Evolutionary conservation across 768 basidiomycete genomes (phyloP).

Genomic region (Panus rudis): DNA sequence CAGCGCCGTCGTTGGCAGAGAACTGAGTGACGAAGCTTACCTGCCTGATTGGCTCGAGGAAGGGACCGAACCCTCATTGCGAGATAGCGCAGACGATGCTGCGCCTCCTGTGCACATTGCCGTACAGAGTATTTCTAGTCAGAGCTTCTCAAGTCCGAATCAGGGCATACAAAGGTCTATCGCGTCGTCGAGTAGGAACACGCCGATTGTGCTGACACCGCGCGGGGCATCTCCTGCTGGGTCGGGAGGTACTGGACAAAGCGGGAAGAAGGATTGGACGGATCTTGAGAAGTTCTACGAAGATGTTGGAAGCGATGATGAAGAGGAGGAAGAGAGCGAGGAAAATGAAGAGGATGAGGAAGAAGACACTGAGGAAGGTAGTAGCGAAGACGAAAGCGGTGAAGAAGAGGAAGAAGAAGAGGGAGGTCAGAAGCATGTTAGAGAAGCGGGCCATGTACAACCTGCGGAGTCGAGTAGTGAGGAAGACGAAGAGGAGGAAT

Average conservation of each 20-base stretch:
- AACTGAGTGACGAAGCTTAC: conserved; percentile 40
- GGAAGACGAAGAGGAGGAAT: conserved; percentile 24
- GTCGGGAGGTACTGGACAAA: conserved; percentile 25
- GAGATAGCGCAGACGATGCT: conserved; percentile 59
- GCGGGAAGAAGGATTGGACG: conserved; percentile 40
- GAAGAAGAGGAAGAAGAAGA: conserved; percentile 12
- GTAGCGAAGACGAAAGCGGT: conserved; percentile 23
- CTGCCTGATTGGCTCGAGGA: conserved; percentile 87
- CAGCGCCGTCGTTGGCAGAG: conserved; percentile 50
- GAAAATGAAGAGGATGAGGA: conserved; percentile 18
- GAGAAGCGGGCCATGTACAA: too few relatives aligned
- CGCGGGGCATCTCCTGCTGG: conserved; percentile 38
- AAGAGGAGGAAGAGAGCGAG: conserved; percentile 26
- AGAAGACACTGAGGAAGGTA: conserved; percentile 25
- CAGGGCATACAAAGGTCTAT: conserved; percentile 19
- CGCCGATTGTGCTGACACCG: conserved; percentile 56
- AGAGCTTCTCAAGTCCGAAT: too few relatives aligned
- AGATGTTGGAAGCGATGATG: conserved; percentile 28
- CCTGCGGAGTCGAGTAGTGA: too few relatives aligned
- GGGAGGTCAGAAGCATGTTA: conserved; percentile 12
- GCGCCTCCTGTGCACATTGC: conserved; percentile 17
- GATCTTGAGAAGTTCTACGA: conserved; percentile 77
- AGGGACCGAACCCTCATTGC: conserved; percentile 71
- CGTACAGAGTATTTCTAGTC: conserved; percentile 27
- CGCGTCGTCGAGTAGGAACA: conserved; percentile 24